phyloP scores from a whole-genome alignment of 768 basidiomycete species.

The Pleurotus giganteus region DNA sequence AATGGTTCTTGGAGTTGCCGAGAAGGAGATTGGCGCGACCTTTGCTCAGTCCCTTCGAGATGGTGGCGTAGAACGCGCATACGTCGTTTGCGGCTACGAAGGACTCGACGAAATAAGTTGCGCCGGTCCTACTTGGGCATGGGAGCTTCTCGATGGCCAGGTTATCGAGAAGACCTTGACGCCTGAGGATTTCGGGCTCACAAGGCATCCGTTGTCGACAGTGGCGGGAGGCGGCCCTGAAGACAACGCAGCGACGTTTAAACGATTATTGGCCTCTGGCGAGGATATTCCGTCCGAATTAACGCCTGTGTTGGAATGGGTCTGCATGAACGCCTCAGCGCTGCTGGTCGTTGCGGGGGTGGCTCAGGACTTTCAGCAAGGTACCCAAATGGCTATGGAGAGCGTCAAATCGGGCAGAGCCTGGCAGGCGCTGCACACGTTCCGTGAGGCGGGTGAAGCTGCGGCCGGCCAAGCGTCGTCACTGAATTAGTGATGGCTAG shows the following conservation, averaged over 20 bases:
- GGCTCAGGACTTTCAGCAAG: slow-evolving; percentile 67
- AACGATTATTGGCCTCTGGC: slow-evolving; percentile 57
- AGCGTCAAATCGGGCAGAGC: slow-evolving; percentile 59
- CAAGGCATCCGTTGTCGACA: slow-evolving; percentile 60
- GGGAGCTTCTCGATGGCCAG: slow-evolving; percentile 73
- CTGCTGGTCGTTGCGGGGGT: slow-evolving; percentile 82
- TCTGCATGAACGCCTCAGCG: slow-evolving; percentile 88
- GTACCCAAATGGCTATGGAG: slow-evolving; percentile 63
- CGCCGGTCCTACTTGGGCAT: slow-evolving; percentile 82
- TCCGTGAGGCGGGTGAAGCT: slow-evolving; percentile 40
- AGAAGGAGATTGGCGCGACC: slow-evolving; percentile 72
- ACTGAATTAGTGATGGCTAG: too few species aligned
- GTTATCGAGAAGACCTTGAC: slow-evolving; percentile 63
- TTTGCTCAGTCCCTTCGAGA: slow-evolving; percentile 77
- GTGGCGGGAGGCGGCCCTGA: slow-evolving; percentile 74
- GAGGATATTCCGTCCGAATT: slow-evolving; percentile 52
- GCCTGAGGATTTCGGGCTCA: slow-evolving; percentile 77
- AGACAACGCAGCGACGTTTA: slow-evolving; percentile 81
- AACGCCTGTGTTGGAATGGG: slow-evolving; percentile 76
- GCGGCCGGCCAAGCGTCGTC: slow-evolving; percentile 15
- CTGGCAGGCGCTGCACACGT: slow-evolving; percentile 53
- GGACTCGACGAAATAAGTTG: slow-evolving; percentile 94
- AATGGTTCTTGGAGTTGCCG: slow-evolving; percentile 91
- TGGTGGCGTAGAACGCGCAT: slow-evolving; percentile 75
- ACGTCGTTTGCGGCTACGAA: slow-evolving; percentile 93